Percentiles rank a stretch among this genome's conserved stretches.
phyloP scores from a whole-genome alignment of 148 eudicot species.

The Bassia scoparia region DNA sequence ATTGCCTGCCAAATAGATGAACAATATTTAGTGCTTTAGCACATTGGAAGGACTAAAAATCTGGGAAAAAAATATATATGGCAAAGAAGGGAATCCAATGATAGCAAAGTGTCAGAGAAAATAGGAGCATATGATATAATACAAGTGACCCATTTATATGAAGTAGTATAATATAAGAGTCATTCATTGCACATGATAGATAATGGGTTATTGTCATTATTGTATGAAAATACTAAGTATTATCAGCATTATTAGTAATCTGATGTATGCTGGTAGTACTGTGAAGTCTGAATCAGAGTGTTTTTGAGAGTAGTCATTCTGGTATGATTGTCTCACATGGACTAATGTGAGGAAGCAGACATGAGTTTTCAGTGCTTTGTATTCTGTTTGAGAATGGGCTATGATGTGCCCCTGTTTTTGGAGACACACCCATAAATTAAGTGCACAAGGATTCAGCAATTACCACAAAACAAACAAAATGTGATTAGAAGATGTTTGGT shows the following conservation, averaged over 20 bases:
- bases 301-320: constrained; percentile 10
- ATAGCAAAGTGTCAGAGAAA: constrained; percentile 15
- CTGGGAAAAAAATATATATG: background rate
- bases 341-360: constrained; percentile 20
- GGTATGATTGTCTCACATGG: constrained; percentile 22
- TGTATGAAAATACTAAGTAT: background rate
- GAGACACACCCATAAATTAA: constrained; percentile 20
- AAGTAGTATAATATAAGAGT: too few species aligned
- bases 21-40: constrained; percentile 18
- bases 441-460: background rate
- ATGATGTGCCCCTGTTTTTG: constrained; percentile 16
- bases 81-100: constrained; percentile 26
- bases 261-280: background rate
- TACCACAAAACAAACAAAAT: too few species aligned
- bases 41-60: constrained; percentile 10
- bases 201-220: constrained; percentile 2
- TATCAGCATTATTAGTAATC: background rate
- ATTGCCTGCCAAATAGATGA: constrained; percentile 23
- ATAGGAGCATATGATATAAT: background rate
- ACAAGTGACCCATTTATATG: constrained; percentile 14
- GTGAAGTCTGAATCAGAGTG: background rate
- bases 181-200: constrained; percentile 24
- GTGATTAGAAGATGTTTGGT: too few species aligned
- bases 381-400: background rate
- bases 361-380: constrained; percentile 4